Conservation (phyloP, 257 asterid genomes). For the Anisodus acutangulus region DNA sequence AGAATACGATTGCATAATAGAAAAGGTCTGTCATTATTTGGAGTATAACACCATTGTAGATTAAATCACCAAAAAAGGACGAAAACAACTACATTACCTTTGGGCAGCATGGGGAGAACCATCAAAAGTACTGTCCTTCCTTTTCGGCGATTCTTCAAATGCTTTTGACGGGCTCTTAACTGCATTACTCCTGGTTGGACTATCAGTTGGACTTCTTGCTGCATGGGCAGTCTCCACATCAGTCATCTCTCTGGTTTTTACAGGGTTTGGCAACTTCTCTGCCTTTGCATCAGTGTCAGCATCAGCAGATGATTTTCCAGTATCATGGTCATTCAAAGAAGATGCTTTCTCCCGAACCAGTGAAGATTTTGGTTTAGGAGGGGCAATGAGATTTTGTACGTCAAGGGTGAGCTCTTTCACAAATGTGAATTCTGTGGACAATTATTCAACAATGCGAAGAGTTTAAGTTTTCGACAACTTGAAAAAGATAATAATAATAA, state of each 20-base stretch:
- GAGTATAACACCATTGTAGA: neutral
- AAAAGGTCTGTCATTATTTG: slow-evolving; percentile 16
- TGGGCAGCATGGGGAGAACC: slow-evolving; percentile 79
- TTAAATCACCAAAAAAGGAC: slow-evolving; percentile 24
- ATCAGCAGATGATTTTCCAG: slow-evolving; percentile 51
- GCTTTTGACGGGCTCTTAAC: slow-evolving; percentile 62
- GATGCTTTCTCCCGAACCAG: slow-evolving; percentile 63
- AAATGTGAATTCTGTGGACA: slow-evolving; percentile 62
- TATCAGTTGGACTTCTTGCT: slow-evolving; percentile 65
- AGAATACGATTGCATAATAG: neutral
- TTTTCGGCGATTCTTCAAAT: slow-evolving; percentile 51
- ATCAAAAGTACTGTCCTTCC: slow-evolving; percentile 55
- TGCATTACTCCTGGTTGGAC: slow-evolving; percentile 68
- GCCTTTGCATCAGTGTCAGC: slow-evolving; percentile 49
- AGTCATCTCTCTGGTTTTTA: slow-evolving; percentile 42
- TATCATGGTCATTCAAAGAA: slow-evolving; percentile 39
- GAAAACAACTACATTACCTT: slow-evolving; percentile 50
- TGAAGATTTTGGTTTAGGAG: slow-evolving; percentile 71
- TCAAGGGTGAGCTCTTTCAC: slow-evolving; percentile 94
- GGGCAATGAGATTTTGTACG: slow-evolving; percentile 80
- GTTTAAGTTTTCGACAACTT: neutral
- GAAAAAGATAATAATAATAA: neutral
- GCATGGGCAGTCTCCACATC: slow-evolving; percentile 49
- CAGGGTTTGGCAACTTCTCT: slow-evolving; percentile 51
- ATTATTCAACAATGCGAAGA: slow-evolving; percentile 26